These are phyloP conservation scores for Trametes sanguinea DNA, from an alignment of 768 basidiomycete species.

Conservation along the genomic window DNA sequence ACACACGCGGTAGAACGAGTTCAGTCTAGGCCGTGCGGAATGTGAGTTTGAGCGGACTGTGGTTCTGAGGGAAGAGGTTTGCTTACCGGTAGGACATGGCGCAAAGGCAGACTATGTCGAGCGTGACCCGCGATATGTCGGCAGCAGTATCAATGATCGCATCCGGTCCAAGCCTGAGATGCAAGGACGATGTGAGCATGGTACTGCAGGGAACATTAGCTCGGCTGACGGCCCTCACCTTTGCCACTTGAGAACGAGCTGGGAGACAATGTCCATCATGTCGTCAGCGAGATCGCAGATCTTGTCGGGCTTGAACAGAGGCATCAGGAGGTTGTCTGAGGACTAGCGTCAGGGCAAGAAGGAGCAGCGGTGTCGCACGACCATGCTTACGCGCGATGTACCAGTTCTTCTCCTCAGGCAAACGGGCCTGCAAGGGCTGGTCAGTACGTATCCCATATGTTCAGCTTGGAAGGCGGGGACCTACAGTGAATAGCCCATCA, in stretches of 20 bases:
- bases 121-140: conserved; percentile 49
- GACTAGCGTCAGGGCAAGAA: not conserved
- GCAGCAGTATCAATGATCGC: conserved; percentile 43
- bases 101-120: conserved; percentile 48
- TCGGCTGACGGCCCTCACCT: conserved; percentile 28
- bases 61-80: not conserved
- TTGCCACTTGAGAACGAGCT: conserved; percentile 48
- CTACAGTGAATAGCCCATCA: conserved; percentile 46
- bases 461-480: conserved; percentile 14
- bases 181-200: not conserved
- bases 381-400: conserved; percentile 41
- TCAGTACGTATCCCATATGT: conserved; percentile 17
- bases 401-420: conserved; percentile 48
- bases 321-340: conserved; percentile 42
- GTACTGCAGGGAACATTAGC: not conserved
- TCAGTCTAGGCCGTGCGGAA: conserved; percentile 35
- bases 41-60: not conserved
- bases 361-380: not conserved
- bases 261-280: conserved; percentile 48
- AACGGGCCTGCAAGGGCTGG: conserved; percentile 33
- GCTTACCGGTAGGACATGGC: conserved; percentile 44
- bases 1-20: conserved; percentile 47
- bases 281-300: conserved; percentile 48
- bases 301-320: conserved; percentile 43
- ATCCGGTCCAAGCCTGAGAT: conserved; percentile 43